These are phyloP conservation scores for Schizophyllum commune DNA, from an alignment of 1,284 basidiomycete genomes.

Conservation along the genomic window DNA sequence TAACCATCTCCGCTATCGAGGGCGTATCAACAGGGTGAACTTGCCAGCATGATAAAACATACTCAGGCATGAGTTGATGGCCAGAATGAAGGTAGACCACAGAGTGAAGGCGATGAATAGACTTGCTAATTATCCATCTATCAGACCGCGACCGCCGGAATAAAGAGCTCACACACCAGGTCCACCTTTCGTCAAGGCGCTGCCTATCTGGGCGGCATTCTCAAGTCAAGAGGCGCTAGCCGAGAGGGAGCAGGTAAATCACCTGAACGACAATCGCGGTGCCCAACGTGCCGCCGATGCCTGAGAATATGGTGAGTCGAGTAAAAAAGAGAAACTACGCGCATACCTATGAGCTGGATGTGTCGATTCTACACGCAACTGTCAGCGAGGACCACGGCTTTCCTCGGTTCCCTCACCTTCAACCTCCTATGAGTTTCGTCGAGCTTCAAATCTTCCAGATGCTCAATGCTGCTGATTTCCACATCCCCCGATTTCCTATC, in stretches of 20 bases:
- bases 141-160: too few species aligned
- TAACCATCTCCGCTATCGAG: conserved; percentile 39
- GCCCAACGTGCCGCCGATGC: conserved; percentile 31
- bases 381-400: neutral
- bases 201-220: conserved; percentile 25
- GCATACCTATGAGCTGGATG: conserved; percentile 42
- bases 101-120: conserved; percentile 37
- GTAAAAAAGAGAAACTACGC: conserved; percentile 9
- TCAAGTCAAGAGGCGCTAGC: neutral
- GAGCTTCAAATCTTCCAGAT: neutral
- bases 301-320: neutral
- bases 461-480: neutral
- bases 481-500: neutral
- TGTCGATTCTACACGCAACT: conserved; percentile 29
- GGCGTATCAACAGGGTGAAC: neutral
- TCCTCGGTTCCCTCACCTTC: neutral
- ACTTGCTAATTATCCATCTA: conserved; percentile 22
- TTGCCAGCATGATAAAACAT: conserved; percentile 3
- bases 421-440: neutral
- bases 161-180: conserved; percentile 25
- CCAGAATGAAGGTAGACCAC: conserved; percentile 39
- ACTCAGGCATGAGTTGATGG: conserved; percentile 40
- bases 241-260: neutral
- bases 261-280: conserved; percentile 37
- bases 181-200: conserved; percentile 33